phyloP scores from a whole-genome alignment of 2,329 filamentous ascomycete species.

The Dothideomycetidae sp. region DNA sequence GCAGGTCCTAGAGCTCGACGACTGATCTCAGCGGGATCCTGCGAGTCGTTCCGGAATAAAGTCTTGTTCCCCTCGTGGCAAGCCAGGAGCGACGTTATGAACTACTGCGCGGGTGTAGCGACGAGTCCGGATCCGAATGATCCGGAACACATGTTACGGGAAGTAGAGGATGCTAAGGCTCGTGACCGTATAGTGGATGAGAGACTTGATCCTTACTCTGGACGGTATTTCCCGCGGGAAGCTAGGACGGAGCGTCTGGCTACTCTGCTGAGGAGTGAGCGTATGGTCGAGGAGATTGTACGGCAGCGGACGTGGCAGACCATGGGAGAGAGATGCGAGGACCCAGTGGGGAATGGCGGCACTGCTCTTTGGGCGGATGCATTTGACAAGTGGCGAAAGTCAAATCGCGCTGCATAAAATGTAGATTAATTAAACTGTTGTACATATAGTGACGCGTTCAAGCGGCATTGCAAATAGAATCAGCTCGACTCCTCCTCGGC shows the following conservation, averaged over 20 bases:
- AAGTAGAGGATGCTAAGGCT: conserved; percentile 55
- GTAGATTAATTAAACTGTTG: too few species aligned
- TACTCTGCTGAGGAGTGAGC: conserved; percentile 57
- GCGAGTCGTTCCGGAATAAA: conserved; percentile 56
- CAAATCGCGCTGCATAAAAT: too few species aligned
- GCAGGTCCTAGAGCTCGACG: conserved; percentile 35
- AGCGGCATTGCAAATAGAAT: conserved; percentile 5
- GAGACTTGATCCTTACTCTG: conserved; percentile 81
- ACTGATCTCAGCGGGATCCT: conserved; percentile 48
- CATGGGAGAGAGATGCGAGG: conserved; percentile 57
- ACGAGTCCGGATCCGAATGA: conserved; percentile 78
- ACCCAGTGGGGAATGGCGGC: conserved; percentile 28
- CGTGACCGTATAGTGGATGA: conserved; percentile 70
- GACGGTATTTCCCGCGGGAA: conserved; percentile 65
- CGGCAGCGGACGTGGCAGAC: conserved; percentile 69
- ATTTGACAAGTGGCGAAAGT: conserved; percentile 45
- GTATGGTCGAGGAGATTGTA: conserved; percentile 64
- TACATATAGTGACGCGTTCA: conserved; percentile 4
- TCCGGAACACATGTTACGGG: conserved; percentile 55
- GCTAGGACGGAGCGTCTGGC: conserved; percentile 69
- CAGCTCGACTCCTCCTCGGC: conserved; percentile 2
- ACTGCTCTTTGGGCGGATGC: conserved; percentile 49
- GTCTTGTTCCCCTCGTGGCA: conserved; percentile 86
- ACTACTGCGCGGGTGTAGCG: conserved; percentile 79
- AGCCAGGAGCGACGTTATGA: conserved; percentile 63